Evolutionary conservation across 2,329 filamentous ascomycete species (phyloP).

Genomic region (Onygena corvina): DNA sequence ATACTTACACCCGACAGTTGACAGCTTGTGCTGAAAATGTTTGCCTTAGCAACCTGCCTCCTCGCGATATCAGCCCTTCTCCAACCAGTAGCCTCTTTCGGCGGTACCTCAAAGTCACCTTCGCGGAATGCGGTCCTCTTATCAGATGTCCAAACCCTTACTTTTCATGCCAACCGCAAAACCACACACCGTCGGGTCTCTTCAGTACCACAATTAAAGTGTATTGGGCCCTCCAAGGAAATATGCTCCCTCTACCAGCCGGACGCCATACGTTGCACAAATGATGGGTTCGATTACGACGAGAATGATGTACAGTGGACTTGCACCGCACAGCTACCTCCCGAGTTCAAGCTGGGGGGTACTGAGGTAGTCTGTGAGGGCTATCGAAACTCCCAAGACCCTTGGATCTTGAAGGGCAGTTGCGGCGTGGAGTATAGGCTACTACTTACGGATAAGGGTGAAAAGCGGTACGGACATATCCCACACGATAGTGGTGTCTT

Average conservation of each 20-base stretch:
- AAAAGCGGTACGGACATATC: constrained; percentile 52
- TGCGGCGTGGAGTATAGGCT: constrained; percentile 86
- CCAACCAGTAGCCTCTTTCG: constrained; percentile 8
- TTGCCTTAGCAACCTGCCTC: constrained; percentile 1
- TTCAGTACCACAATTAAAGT: constrained; percentile 66
- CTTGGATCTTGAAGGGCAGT: constrained; percentile 78
- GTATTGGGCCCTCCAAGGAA: constrained; percentile 51
- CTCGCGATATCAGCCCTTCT: constrained; percentile 14
- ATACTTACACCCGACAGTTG: background rate
- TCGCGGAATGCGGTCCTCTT: constrained; percentile 31
- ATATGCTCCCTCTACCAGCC: constrained; percentile 60
- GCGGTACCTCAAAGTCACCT: constrained; percentile 20
- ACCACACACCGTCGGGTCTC: constrained; percentile 66
- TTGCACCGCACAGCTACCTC: constrained; percentile 55
- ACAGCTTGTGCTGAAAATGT: constrained; percentile 2
- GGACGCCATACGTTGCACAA: constrained; percentile 79
- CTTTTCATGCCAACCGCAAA: constrained; percentile 53
- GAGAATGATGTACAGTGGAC: constrained; percentile 81
- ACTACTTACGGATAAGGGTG: constrained; percentile 62
- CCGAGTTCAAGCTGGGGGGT: constrained; percentile 60
- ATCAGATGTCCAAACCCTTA: constrained; percentile 58
- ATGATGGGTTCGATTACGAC: constrained; percentile 69
- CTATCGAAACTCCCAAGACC: constrained; percentile 63
- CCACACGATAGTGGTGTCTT: constrained; percentile 20
- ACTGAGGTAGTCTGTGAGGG: constrained; percentile 93